Base-by-base conservation (phyloP, 2,329 filamentous ascomycete species). In the Talaromyces sp. region DNA sequence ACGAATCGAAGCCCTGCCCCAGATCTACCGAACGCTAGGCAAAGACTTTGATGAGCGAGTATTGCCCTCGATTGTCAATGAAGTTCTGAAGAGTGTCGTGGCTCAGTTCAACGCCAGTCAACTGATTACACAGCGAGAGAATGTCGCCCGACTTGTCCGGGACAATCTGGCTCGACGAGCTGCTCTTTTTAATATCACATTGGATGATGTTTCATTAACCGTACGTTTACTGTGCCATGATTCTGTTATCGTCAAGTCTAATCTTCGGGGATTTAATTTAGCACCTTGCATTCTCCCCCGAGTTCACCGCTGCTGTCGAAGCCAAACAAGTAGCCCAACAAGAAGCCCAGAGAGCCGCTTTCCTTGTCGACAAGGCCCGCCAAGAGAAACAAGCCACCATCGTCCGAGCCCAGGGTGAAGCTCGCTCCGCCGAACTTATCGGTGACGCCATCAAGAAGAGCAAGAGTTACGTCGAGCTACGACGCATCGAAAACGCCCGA, bases 381-480 rank as follows among this genome's bases (percentile, higher is more conserved):
- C 94, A 99, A 78, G 94, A 99, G 84, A 99, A 99, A 83, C 94
- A 99, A 79, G 94, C 94, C 68, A 97, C 92, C 80, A 91, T 99
- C 57, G 94, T 99, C 72, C 91, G 91, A 78, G 94, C 94, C 3
- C 94, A 97, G 85, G 94, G 94, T 91, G 94, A 99, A 80, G 94
- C 94, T 52, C 89, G 94, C 65, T 97, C 94, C 39, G 94, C 94
- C 48, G 92, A 99, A 79, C 87, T 99, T 63, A 97, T 99, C 70
- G 94, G 94, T 77, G 94, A 99, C 55, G 94, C 94, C 62, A 96
- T 99, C 86, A 99, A 97, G 89, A 99, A 97, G 88, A 95, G 84
- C 81, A 89, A 92, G 79, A 89, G 91, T 64, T 99, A 99, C 75
- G 85, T 99, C 63, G 94, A 97, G 77, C 84, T 99, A 72, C 90